Percentiles rank a stretch among this genome's conserved stretches.
phyloP scores from a whole-genome alignment of 805 yeast species.

The Wickerhamiella lipophila region DNA sequence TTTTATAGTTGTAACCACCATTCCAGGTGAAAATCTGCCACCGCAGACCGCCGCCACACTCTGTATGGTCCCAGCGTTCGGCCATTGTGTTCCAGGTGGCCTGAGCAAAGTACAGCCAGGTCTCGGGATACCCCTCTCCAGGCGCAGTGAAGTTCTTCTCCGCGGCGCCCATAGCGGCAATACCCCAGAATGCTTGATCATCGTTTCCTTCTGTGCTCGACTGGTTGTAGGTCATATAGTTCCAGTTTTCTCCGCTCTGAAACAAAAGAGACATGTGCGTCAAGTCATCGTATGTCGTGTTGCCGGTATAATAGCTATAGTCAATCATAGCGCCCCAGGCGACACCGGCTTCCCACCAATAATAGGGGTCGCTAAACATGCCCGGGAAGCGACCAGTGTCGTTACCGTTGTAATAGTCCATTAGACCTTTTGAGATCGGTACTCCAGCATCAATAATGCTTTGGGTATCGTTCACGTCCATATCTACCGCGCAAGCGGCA shows the following conservation, averaged over 20 bases:
- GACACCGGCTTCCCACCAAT: constrained; percentile 99
- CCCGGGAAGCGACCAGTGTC: constrained; percentile 69
- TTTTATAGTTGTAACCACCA: constrained; percentile 85
- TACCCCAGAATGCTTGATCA: constrained; percentile 96
- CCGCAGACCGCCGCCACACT: constrained; percentile 81
- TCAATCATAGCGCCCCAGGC: constrained; percentile 84
- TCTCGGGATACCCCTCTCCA: constrained; percentile 25
- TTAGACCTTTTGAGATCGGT: constrained; percentile 44
- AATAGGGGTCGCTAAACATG: constrained; percentile 78
- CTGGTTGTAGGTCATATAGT: constrained; percentile 80
- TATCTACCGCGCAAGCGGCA: constrained; percentile 22
- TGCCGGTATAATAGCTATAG: constrained; percentile 56
- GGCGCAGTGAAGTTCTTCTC: constrained; percentile 77
- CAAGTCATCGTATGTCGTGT: constrained; percentile 48
- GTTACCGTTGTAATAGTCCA: constrained; percentile 56
- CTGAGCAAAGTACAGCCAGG: constrained; percentile 73
- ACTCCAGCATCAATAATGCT: constrained; percentile 42
- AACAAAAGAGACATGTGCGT: constrained; percentile 51
- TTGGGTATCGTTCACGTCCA: constrained; percentile 29
- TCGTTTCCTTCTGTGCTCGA: constrained; percentile 92
- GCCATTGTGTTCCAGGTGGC: constrained; percentile 89
- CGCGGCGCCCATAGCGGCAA: constrained; percentile 84
- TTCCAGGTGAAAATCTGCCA: constrained; percentile 97
- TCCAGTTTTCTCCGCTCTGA: constrained; percentile 61
- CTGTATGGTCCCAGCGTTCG: constrained; percentile 62